Conservation (phyloP, 768 basidiomycete species). For the Kwoniella dendrophila region DNA sequence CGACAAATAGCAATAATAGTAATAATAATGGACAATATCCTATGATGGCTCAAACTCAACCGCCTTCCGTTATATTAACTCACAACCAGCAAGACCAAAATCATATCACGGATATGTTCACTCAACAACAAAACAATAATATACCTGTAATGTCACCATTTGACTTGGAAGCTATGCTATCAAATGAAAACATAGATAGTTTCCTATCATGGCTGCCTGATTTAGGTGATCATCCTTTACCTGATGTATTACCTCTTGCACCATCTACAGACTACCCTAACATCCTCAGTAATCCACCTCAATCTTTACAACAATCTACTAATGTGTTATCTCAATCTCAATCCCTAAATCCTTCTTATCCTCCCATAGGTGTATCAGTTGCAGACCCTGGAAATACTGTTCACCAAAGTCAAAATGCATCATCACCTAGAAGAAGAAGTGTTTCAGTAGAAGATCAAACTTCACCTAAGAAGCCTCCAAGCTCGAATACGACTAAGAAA, state of each 20-base stretch:
- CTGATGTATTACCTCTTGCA: background rate
- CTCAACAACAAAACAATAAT: no score
- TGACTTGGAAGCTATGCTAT: constrained; percentile 44
- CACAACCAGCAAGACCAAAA: background rate
- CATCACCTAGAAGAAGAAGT: constrained; percentile 14
- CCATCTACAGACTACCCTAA: constrained; percentile 2
- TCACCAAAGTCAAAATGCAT: background rate
- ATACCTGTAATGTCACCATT: constrained; percentile 34
- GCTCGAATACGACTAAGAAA: constrained; percentile 26
- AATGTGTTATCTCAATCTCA: background rate
- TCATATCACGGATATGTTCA: background rate
- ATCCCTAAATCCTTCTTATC: background rate
- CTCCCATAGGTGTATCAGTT: no score
- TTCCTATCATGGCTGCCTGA: constrained; percentile 48
- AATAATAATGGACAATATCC: no score
- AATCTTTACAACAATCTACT: background rate
- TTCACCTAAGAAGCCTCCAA: background rate
- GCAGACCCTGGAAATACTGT: background rate
- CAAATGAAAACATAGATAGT: constrained; percentile 33
- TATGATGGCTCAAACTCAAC: no score
- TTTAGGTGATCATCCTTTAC: constrained; percentile 19
- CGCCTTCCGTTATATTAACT: background rate
- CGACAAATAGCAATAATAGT: no score
- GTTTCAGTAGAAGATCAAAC: constrained; percentile 6
- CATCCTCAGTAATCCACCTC: constrained; percentile 6